Percentiles rank a stretch among this genome's conserved stretches.
Evolutionary conservation across 2,329 filamentous ascomycete species (phyloP).

Genomic region (Epicoccum sorghinum): DNA sequence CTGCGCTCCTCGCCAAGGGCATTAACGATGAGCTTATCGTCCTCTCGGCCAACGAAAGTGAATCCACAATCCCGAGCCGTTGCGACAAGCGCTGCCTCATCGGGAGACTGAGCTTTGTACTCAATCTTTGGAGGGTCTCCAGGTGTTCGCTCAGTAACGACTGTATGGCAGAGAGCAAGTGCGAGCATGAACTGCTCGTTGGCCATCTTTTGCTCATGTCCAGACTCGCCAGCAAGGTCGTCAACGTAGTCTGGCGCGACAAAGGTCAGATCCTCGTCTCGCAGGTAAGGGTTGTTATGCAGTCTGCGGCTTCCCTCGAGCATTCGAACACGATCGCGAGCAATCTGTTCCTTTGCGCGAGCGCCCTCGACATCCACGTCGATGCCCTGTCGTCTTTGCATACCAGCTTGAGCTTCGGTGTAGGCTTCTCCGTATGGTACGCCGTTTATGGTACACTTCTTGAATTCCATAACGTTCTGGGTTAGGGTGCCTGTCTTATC

Average conservation of each 20-base stretch:
- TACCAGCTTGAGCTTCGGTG: constrained; percentile 93
- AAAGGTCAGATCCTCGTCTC: constrained; percentile 89
- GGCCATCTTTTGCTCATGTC: constrained; percentile 74
- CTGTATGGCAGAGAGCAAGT: constrained; percentile 93
- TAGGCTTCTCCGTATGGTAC: constrained; percentile 96
- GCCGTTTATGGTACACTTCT: constrained; percentile 97
- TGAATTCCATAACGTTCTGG: constrained; percentile 98
- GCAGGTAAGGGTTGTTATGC: constrained; percentile 88
- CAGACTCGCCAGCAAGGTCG: constrained; percentile 79
- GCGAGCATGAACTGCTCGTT: constrained; percentile 93
- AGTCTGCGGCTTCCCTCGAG: constrained; percentile 74
- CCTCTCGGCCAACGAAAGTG: constrained; percentile 80
- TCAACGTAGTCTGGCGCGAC: constrained; percentile 87
- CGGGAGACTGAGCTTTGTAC: constrained; percentile 96
- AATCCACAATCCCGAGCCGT: constrained; percentile 96
- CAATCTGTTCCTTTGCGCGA: constrained; percentile 77
- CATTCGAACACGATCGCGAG: constrained; percentile 74
- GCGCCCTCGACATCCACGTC: constrained; percentile 82
- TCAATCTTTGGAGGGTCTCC: constrained; percentile 90
- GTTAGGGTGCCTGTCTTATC: constrained; percentile 91
- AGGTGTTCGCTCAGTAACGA: constrained; percentile 86
- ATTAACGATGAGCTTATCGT: constrained; percentile 83
- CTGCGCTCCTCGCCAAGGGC: constrained; percentile 83
- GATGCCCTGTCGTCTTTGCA: constrained; percentile 89
- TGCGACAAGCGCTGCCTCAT: constrained; percentile 91